Evolutionary conservation across 768 basidiomycete species (phyloP), one percentile per base, ranked within the genome.

Genomic region (Leucosporidium yakuticum): DNA sequence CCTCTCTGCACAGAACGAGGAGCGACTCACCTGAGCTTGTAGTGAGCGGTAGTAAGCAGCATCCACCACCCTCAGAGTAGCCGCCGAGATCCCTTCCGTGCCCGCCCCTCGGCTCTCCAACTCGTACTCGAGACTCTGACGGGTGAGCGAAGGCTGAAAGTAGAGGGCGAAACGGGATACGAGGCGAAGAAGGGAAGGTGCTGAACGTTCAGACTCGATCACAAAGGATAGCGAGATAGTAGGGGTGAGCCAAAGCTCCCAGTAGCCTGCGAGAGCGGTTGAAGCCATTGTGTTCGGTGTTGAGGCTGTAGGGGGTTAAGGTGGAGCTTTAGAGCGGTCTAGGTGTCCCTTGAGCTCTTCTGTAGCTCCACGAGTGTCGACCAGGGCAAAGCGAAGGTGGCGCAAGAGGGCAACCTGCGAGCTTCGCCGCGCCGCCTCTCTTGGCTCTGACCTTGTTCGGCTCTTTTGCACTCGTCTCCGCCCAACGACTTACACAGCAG

Each of bases 201-300:
- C 19, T 8, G 44, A 23, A 15, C 56, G 32, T 51, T 69, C 67
- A 21, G 67, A 49, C 19, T 63, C 64, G 51, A 68, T 36, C 48
- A 69, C 47, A 58, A 68, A 64, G 4, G 70, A 72, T 34, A 72
- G 61, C 2, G 67, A 63, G 48, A 72, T 29, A 1, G 62, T 57
- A 4, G 71, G 67, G 2, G 67, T 72, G 34, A 72, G 62, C 54
- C 54, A 66, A 3, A 66, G 53, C 23, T 65, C 67, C 29, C 48
- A 65, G 20, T 20, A 57, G 31, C 31, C 29, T 1, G n/a, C 25
- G 53, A 54, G 27, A 25, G 12, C 25, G 4, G n/a, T 25, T 27
- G 53, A 8, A 25, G 53, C 23, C 25, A 29, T 17, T 11, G 25
- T 29, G 4, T 25, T 25, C 7, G 17, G n/a, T 2, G 53, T 12